Evolutionary conservation across 2,329 filamentous ascomycete species (phyloP), one percentile per base, ranked within the genome.

Genomic region (Davidsoniella eucalypti): DNA sequence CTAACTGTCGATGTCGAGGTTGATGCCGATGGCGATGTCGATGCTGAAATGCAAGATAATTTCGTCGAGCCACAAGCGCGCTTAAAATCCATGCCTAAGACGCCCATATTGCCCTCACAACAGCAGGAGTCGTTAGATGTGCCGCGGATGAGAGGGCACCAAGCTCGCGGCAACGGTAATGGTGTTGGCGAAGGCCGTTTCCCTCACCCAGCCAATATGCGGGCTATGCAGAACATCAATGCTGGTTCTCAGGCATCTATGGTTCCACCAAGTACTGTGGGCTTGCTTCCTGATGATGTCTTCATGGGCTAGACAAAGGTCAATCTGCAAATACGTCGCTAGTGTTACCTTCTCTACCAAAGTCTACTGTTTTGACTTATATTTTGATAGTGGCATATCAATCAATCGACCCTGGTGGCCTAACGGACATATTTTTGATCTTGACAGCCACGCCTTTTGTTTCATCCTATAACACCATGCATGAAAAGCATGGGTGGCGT

Each of bases 41-140:
- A 67, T 50, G 65, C 65, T 7, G 69, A 72, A 51, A 78, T 78
- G 75, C 75, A 78, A 43, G 75, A 78, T 37, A 73, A 74, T 47
- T 73, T 75, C 23, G 41, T 50, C 9, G 47, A 51, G 26, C 29
- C 29, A 33, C 18, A 42, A 14, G 41, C 66, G 23, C 60, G 65
- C 3, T 56, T 62, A 5, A 68, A 69, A 52, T 55, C 62, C 5
- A 8, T 49, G 16, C 21, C 29, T 12, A 52, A 52, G 43, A 45
- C 51, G 2, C 51, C 47, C 16, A 53, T 53, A 38, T 23, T 50
- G 58, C 16, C 55, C 56, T 41, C 64, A 51, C 67, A 67, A 50
- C 61, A 65, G 41, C 66, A 68, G 33, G 58, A 62, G 9, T 61
- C 65, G 4, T 63, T 73, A 10, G 68, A 72, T 14, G 66, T 71